phyloP scores from a whole-genome alignment of 2,329 filamentous ascomycete species.

The Cercospora citrullina region DNA sequence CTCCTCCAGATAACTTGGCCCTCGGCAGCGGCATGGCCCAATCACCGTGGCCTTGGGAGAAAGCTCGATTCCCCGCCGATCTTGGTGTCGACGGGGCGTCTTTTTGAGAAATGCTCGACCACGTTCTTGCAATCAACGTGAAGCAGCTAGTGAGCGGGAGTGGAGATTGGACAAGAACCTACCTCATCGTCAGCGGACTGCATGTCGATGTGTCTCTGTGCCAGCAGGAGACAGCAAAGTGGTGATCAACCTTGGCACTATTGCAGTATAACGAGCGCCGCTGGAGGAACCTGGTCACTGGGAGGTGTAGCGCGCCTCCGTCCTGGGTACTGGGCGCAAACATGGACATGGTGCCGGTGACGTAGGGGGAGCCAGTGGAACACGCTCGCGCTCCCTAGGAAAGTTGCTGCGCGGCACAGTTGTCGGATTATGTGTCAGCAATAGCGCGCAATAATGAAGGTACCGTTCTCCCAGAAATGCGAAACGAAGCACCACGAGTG shows the following conservation, averaged over 20 bases:
- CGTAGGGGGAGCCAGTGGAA: not conserved
- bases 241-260: not conserved
- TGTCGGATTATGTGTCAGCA: not conserved
- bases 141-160: not conserved
- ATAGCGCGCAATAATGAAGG: not conserved
- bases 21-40: not conserved
- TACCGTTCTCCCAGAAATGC: not conserved
- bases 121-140: conserved; percentile 12
- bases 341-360: not conserved
- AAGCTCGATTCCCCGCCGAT: not conserved
- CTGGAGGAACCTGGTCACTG: not conserved
- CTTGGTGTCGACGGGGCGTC: not conserved
- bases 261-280: not conserved
- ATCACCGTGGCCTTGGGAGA: not conserved
- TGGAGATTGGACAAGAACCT: conserved; percentile 3
- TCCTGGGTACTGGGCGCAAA: not conserved
- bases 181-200: not conserved
- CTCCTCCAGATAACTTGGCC: not conserved
- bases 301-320: not conserved
- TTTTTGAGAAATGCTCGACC: not conserved
- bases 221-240: not conserved
- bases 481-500: not conserved
- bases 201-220: not conserved
- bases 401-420: not conserved
- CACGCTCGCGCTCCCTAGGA: not conserved